A percentile compares a stretch with the other conserved stretches of the same genome.
Evolutionary conservation across 164 flowering plant genomes (phyloP).

Genomic region (Litsea cubeba): DNA sequence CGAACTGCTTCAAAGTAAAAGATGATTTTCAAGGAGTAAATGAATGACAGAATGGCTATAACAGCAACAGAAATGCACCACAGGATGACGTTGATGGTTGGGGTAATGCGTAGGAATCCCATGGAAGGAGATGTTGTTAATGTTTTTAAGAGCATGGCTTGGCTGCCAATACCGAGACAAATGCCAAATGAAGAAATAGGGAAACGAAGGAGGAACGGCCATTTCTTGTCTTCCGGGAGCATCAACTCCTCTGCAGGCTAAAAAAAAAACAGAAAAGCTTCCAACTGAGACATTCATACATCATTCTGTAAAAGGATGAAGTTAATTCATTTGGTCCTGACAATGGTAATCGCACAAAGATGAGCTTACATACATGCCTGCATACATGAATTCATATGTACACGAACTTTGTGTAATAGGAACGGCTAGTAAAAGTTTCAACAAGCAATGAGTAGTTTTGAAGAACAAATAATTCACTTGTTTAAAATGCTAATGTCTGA

Average conservation of each 20-base stretch:
- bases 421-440: no score
- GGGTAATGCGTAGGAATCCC: constrained; percentile 59
- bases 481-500: no score
- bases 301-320: no score
- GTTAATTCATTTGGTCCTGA: no score
- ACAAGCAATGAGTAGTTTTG: no score
- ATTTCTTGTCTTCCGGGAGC: constrained; percentile 69
- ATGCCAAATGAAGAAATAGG: constrained; percentile 83
- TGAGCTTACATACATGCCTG: no score
- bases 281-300: no score
- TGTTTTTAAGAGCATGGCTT: constrained; percentile 83
- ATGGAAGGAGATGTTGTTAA: constrained; percentile 61
- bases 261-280: no score
- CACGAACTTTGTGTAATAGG: no score
- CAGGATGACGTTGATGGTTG: constrained; percentile 42
- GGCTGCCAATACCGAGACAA: constrained; percentile 86
- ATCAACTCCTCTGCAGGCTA: constrained; percentile 33
- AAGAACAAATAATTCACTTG: no score
- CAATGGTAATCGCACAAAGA: no score
- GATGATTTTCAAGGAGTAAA: constrained; percentile 51
- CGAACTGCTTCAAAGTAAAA: constrained; percentile 86
- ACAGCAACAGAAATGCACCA: constrained; percentile 76
- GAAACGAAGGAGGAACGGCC: constrained; percentile 92
- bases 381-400: no score
- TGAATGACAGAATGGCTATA: constrained; percentile 22